A percentile compares a stretch with the other conserved stretches of the same genome.
These are phyloP conservation scores for Aquanectria penicillioides DNA, from an alignment of 2,329 filamentous ascomycete genomes.

Conservation along the genomic window DNA sequence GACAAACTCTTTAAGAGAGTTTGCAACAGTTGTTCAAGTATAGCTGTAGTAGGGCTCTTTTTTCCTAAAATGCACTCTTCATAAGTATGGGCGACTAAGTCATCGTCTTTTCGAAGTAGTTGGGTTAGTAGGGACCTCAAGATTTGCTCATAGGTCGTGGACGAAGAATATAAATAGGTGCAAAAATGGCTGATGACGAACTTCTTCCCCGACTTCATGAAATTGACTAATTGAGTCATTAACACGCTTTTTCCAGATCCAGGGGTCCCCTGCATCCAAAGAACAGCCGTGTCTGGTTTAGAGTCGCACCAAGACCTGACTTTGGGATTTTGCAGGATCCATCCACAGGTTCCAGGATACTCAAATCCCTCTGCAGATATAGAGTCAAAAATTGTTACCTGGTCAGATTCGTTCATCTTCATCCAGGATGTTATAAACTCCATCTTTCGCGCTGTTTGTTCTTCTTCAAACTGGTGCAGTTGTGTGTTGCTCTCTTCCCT, in stretches of 20 bases:
- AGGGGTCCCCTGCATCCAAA: constrained; percentile 24
- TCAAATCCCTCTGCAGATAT: background rate
- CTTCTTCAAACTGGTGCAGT: background rate
- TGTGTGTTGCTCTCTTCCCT: constrained; percentile 17
- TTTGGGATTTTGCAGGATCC: constrained; percentile 19
- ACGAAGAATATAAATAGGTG: constrained; percentile 11
- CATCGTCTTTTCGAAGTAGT: constrained; percentile 14
- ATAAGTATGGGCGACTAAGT: constrained; percentile 23
- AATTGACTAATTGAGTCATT: constrained; percentile 22
- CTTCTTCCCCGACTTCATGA: constrained; percentile 4
- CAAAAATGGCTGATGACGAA: constrained; percentile 25
- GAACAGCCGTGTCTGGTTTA: constrained; percentile 5
- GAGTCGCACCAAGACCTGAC: constrained; percentile 6
- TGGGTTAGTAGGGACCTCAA: constrained; percentile 13
- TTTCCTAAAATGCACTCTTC: constrained; percentile 20
- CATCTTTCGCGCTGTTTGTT: constrained; percentile 13
- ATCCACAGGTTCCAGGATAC: constrained; percentile 16
- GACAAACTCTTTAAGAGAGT: constrained; percentile 13
- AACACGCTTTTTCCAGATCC: constrained; percentile 30
- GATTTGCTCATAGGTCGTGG: constrained; percentile 21
- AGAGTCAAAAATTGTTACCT: constrained; percentile 16
- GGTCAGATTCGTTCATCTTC: constrained; percentile 17
- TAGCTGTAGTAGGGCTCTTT: background rate
- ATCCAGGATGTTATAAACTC: constrained; percentile 25
- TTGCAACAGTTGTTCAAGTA: constrained; percentile 14